Base-by-base conservation (phyloP, 1,139 yeast genomes). In the Diutina pseudorugosa region DNA sequence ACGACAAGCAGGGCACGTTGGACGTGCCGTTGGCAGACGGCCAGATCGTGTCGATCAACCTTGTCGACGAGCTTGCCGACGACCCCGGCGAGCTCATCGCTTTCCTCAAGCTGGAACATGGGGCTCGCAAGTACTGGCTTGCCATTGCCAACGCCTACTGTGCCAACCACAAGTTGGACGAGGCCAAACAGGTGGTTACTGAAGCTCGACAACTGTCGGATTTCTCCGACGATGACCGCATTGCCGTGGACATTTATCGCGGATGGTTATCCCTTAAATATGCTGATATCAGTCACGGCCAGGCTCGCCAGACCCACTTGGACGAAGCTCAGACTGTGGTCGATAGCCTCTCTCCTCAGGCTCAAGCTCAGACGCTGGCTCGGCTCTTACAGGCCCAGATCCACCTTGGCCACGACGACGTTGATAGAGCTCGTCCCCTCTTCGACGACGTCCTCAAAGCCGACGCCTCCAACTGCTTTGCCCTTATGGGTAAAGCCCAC, bases 401-500 rank as follows among this genome's bases (percentile, higher is more conserved):
- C 36, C 18, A 33, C 21, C 19, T 27, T n/a, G 40, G 20, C 61
- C 72, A 68, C 58, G 80, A 71, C 59, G 74, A 76, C 56, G 77
- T 76, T 53, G 88, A 83, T 52, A 82, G 83, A 54, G 89, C 91
- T 20, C 69, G 82, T 52, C 87, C 82, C 57, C 76, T 77, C 53
- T 75, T 80, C 59, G 85, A 85, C 58, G 65, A 70, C 49, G 68
- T 84, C 45, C 70, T 82, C 56, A 76, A 76, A 56, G 67, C 65
- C 33, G 73, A 76, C 56, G 68, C 70, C 7, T 70, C 74, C 51
- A 90, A 90, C 65, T 77, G 89, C 53, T 80, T 82, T 66, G 96
- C 96, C 1, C 69, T 87, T 53, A 66, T 91, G 55, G 94, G 95
- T 27, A 86, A 88, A 61, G 98, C 98, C 1, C 88, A 91, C 57